Conservation (phyloP, 2,329 filamentous ascomycete species). For the Fusarium guadeloupense region DNA sequence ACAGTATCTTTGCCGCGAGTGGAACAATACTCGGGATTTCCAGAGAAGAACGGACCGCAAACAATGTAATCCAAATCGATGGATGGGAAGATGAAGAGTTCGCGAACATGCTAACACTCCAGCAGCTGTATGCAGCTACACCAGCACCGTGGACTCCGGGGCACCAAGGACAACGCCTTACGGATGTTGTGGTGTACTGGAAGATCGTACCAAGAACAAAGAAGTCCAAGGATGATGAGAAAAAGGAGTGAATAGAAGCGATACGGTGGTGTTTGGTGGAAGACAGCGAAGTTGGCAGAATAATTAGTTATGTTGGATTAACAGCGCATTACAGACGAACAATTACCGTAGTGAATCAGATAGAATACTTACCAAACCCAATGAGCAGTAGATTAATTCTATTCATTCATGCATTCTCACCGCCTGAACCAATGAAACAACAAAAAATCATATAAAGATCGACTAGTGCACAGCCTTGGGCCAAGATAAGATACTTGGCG, state of each 20-base stretch:
- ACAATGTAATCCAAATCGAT: not conserved
- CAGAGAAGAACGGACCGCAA: not conserved
- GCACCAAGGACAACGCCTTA: not conserved
- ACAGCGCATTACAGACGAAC: not conserved
- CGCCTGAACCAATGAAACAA: conserved; percentile 25
- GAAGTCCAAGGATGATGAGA: not conserved
- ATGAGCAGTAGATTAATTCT: not conserved
- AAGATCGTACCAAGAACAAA: not conserved
- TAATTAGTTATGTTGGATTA: not conserved
- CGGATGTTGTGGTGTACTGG: not conserved
- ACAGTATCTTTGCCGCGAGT: conserved; percentile 4
- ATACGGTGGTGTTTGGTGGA: too few relatives aligned
- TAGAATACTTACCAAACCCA: not conserved
- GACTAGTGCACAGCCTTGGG: conserved; percentile 9
- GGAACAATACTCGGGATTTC: not conserved
- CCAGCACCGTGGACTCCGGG: not conserved
- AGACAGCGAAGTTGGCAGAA: too few relatives aligned
- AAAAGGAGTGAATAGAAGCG: not conserved
- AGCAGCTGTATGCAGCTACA: conserved; percentile 4
- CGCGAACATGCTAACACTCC: not conserved
- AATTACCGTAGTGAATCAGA: not conserved
- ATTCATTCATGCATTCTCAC: conserved; percentile 8
- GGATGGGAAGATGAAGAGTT: not conserved
- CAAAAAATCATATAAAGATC: conserved; percentile 21
- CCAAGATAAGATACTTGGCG: conserved; percentile 22